Base-by-base conservation (phyloP, 257 asterid species). In the Solanum pennellii region DNA sequence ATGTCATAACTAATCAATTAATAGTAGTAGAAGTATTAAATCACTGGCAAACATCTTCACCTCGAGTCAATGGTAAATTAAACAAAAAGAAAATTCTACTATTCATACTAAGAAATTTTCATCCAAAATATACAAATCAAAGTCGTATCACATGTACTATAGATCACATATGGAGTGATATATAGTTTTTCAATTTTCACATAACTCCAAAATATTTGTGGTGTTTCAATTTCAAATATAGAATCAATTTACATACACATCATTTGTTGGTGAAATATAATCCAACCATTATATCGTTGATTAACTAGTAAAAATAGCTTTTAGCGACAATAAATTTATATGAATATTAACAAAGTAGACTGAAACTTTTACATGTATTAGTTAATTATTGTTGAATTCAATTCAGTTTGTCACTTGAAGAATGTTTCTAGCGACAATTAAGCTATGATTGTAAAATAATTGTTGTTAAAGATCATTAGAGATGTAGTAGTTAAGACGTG, bases 1-100 rank as follows among this genome's bases (percentile, higher is more conserved):
- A 83, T 60, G 41, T 25, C 87, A 65, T 65, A 84, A 62, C 27
- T 62, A 65, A 84, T 62, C 16, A 84, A 84, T 60, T 73, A 73
- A 73, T 35, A 73, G 47, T 73, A 73, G 47, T 73, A 73, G 42
- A 33, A n/a, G 29, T 29, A 66, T 84, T 84, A 65, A 65, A 84
- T 84, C 62, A 65, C 29, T 65, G 42, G 42, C 87, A 84, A 84
- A 15, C 27, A 65, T 84, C 25, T 45, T 25, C 42, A 79, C 84
- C 87, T 84, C 87, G 87, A 84, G 79, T 84, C 87, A 84, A 65
- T 84, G 79, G n/a, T 37, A 65, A 41, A 71, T 31, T 15, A 71
- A 65, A 45, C 27, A 45, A 79, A 79, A 65, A 79, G 84, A 79
- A 79, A 79, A 8, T 79, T 27, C 9, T 16, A 79, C 84, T 79